A percentile compares a stretch with the other conserved stretches of the same genome.
Conservation (phyloP, 2,329 filamentous ascomycete species). For the Didymella arachidicola region DNA sequence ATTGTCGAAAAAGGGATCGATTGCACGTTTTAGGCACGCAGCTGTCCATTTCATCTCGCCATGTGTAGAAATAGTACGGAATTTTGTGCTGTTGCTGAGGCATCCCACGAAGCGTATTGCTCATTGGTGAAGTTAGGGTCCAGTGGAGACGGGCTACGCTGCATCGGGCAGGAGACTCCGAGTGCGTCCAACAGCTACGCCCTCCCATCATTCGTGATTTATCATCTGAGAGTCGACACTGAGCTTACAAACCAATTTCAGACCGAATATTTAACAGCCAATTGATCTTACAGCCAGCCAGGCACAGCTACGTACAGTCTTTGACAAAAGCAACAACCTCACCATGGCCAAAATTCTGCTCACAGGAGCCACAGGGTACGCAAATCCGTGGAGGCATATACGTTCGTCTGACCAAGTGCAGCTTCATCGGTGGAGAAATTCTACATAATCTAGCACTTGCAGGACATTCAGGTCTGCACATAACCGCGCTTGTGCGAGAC, state of each 20-base stretch:
- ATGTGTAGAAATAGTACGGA: constrained; percentile 9
- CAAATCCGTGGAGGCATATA: neutral
- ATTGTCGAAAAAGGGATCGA: neutral
- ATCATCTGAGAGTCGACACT: constrained; percentile 3
- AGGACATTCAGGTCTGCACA: constrained; percentile 7
- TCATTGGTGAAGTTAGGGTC: constrained; percentile 5
- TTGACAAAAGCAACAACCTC: neutral
- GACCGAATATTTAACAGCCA: neutral
- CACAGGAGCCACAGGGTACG: constrained; percentile 23
- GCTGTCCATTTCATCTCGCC: constrained; percentile 2
- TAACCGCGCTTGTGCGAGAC: constrained; percentile 20
- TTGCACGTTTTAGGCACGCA: neutral
- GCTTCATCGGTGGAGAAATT: constrained; percentile 22
- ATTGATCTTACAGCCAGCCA: neutral
- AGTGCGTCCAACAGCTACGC: neutral
- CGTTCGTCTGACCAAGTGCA: neutral
- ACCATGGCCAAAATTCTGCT: constrained; percentile 18
- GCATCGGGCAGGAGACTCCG: constrained; percentile 15
- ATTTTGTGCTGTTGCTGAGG: constrained; percentile 1
- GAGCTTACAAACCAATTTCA: constrained; percentile 5
- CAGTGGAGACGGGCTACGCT: constrained; percentile 13
- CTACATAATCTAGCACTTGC: constrained; percentile 16
- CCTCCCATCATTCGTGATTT: constrained; percentile 8
- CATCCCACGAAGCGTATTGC: neutral
- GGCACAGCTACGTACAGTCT: neutral